These are phyloP conservation scores for Stellera chamaejasme DNA, from an alignment of 345 rosid species.

Conservation along the genomic window DNA sequence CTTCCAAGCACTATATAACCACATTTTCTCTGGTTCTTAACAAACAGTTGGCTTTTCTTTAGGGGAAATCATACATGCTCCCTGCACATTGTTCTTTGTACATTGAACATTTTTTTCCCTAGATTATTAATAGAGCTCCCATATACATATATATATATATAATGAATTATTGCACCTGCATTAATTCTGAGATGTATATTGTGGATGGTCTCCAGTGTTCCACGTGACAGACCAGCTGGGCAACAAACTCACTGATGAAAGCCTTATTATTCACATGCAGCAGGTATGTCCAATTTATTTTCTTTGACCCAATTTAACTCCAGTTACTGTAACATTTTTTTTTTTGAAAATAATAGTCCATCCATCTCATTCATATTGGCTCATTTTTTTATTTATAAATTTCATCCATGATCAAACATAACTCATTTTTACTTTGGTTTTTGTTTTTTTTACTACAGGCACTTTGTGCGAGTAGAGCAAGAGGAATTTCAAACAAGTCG, in stretches of 20 bases:
- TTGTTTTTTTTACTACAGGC: slow-evolving; percentile 33
- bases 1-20: too few relatives aligned
- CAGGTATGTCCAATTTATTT: slow-evolving; percentile 25
- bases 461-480: slow-evolving; percentile 49
- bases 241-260: slow-evolving; percentile 56
- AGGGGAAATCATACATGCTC: slow-evolving; percentile 5
- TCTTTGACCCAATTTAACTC: too few relatives aligned
- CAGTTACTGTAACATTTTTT: too few relatives aligned
- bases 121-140: background rate
- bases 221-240: slow-evolving; percentile 78
- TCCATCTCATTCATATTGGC: too few relatives aligned
- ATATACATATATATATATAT: slow-evolving; percentile 15
- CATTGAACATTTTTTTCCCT: background rate
- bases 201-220: slow-evolving; percentile 38
- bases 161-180: slow-evolving; percentile 10
- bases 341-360: too few relatives aligned
- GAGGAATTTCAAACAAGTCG: slow-evolving; percentile 33
- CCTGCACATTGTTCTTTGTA: background rate
- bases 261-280: slow-evolving; percentile 54
- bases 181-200: background rate
- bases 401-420: too few relatives aligned
- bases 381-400: too few relatives aligned
- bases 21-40: too few relatives aligned
- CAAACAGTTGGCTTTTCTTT: background rate
- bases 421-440: background rate